Percentiles rank a stretch among this genome's conserved stretches.
Conservation (phyloP, 73 alveolate species). For the Symbiodinium natans region DNA sequence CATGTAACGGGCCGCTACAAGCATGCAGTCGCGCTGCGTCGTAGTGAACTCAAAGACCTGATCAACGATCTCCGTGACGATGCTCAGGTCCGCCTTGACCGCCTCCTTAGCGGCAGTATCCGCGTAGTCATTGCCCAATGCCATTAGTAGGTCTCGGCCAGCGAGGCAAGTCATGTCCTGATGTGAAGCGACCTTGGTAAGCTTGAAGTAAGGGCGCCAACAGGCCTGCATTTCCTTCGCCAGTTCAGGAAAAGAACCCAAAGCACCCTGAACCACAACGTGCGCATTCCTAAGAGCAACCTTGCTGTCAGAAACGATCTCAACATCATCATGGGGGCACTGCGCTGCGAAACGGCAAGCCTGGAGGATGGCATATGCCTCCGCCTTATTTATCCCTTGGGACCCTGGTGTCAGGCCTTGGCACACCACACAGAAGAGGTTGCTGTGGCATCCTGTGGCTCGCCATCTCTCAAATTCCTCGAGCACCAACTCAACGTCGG, state of each 20-base stretch:
- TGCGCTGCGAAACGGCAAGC: not conserved
- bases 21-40: too few relatives aligned
- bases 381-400: not conserved
- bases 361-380: not conserved
- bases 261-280: too few relatives aligned
- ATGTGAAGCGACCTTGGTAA: not conserved
- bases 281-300: not conserved
- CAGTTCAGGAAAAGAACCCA: not conserved
- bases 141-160: not conserved
- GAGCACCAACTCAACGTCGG: not conserved
- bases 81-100: too few relatives aligned
- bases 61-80: too few relatives aligned
- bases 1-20: too few relatives aligned
- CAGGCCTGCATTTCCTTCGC: not conserved
- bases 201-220: not conserved
- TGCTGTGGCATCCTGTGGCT: not conserved
- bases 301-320: not conserved
- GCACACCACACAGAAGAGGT: not conserved
- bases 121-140: not conserved
- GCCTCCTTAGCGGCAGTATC: not conserved
- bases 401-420: not conserved
- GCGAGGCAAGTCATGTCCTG: not conserved
- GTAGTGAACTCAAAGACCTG: too few relatives aligned
- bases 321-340: not conserved
- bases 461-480: not conserved